Base-by-base conservation (phyloP, 1,284 basidiomycete species). In the Quambalaria eucalypti region DNA sequence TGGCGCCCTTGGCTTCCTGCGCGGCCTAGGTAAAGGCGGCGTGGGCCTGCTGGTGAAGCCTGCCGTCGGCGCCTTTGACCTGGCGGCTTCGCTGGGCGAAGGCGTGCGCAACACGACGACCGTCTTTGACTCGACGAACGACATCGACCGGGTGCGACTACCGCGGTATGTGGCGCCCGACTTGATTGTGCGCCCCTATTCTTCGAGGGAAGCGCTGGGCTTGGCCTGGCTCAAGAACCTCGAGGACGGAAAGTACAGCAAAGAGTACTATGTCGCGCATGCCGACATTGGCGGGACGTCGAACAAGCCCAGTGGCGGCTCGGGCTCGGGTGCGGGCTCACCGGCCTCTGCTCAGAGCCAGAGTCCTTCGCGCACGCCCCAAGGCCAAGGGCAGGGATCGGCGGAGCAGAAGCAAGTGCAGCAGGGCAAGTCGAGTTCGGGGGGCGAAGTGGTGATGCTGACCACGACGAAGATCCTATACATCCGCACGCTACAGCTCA, bases 21-120 rank as follows among this genome's bases (percentile, higher is more conserved):
- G 95, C 77, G 95, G 95, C 12, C 84, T 99, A 28, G 95, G 95
- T 14, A 96, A 95, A 76, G 93, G 93, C 9, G 79, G 97, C 51
- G 90, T 96, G 55, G 93, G 93, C 26, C 88, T 83, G 38, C 85
- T 98, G 51, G 96, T 95, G 4, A 99, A 99, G 77, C 95, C 95
- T 4, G 90, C 87, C 1, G 89, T 98, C 10, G 95, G 95, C 2
- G 85, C 96, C 1, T 93, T 98, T 72, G 95, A 99, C 77, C 82
- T 98, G 44, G 88, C 92, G 2, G 87, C 91, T 28, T 97, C 93
- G 69, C 85, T 97, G 26, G 87, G 88, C n/a, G 93, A 96, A 81
- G 92, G 91, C 81, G 69, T 61, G 64, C 84, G 95, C 39, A 99
- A 99, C 73, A 98, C 95, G 0, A 46, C 42, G 21, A 98, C 95